Conservation (phyloP, 345 rosid genomes). For the Populus alba region DNA sequence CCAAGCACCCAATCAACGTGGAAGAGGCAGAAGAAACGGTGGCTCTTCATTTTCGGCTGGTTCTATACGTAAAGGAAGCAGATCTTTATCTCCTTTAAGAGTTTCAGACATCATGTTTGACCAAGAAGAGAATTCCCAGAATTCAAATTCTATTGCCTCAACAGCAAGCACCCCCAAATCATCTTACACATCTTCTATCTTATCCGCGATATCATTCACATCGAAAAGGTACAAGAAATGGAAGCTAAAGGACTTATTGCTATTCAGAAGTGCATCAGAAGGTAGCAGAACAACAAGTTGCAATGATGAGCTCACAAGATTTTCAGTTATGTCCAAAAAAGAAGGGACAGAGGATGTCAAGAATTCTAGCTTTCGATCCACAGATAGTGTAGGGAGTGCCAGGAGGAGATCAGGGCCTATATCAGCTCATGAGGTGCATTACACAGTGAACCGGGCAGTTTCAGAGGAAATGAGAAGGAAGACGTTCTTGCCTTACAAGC, state of each 20-base stretch:
- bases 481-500: constrained; percentile 87
- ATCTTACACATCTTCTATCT: constrained; percentile 46
- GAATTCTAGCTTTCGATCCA: constrained; percentile 62
- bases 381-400: constrained; percentile 50
- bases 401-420: constrained; percentile 40
- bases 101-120: constrained; percentile 59
- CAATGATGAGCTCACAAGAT: constrained; percentile 47
- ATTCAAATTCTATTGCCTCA: constrained; percentile 25
- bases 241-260: constrained; percentile 71
- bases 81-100: constrained; percentile 76
- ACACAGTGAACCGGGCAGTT: constrained; percentile 76
- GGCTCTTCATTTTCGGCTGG: constrained; percentile 27
- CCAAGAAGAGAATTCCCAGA: constrained; percentile 33
- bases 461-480: constrained; percentile 89
- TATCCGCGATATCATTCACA: constrained; percentile 66
- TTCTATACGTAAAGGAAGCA: constrained; percentile 55
- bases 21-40: constrained; percentile 30
- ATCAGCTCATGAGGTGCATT: constrained; percentile 86
- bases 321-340: constrained; percentile 46
- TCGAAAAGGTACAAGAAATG: constrained; percentile 55
- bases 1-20: constrained; percentile 15
- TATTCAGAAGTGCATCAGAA: constrained; percentile 90
- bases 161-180: constrained; percentile 22
- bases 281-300: constrained; percentile 62
- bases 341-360: constrained; percentile 44